Percentiles rank a stretch among this genome's conserved stretches.
phyloP scores from a whole-genome alignment of 2,329 filamentous ascomycete species.

The Chaetomium sp. region DNA sequence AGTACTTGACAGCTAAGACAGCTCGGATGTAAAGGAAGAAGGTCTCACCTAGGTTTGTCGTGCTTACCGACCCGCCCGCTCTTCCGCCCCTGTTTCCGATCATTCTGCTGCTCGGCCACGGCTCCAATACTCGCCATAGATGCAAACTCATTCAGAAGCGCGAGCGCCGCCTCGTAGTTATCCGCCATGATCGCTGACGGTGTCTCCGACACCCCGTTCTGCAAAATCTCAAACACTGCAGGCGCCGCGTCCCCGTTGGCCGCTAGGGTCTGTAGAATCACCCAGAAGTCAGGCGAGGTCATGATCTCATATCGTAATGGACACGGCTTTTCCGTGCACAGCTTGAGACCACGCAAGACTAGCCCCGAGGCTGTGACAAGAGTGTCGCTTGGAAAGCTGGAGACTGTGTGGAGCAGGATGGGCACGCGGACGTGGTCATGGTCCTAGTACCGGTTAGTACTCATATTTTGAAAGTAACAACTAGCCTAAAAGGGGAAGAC shows the following conservation, averaged over 20 bases:
- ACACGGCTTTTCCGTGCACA: constrained; percentile 71
- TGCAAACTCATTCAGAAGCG: constrained; percentile 82
- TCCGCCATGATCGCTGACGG: constrained; percentile 84
- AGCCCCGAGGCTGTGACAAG: constrained; percentile 70
- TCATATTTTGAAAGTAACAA: too few relatives aligned
- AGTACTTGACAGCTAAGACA: constrained; percentile 5
- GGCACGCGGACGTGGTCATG: constrained; percentile 88
- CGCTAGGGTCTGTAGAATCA: constrained; percentile 71
- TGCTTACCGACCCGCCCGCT: constrained; percentile 39
- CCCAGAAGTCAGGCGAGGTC: constrained; percentile 96
- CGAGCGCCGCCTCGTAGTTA: constrained; percentile 86
- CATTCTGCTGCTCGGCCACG: constrained; percentile 60
- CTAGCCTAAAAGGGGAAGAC: constrained; percentile 26
- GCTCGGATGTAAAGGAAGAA: constrained; percentile 11
- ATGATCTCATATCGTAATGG: constrained; percentile 86
- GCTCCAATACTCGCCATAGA: constrained; percentile 71
- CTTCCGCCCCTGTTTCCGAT: constrained; percentile 35
- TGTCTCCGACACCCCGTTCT: constrained; percentile 65
- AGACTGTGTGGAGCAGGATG: constrained; percentile 85
- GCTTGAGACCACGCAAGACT: constrained; percentile 69
- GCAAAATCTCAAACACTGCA: constrained; percentile 80
- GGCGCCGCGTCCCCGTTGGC: constrained; percentile 63
- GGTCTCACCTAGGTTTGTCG: constrained; percentile 48
- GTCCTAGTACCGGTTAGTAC: constrained; percentile 49
- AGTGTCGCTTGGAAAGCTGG: constrained; percentile 72